phyloP scores from a whole-genome alignment of 2,329 filamentous ascomycete species.

The Penicillium italicum region DNA sequence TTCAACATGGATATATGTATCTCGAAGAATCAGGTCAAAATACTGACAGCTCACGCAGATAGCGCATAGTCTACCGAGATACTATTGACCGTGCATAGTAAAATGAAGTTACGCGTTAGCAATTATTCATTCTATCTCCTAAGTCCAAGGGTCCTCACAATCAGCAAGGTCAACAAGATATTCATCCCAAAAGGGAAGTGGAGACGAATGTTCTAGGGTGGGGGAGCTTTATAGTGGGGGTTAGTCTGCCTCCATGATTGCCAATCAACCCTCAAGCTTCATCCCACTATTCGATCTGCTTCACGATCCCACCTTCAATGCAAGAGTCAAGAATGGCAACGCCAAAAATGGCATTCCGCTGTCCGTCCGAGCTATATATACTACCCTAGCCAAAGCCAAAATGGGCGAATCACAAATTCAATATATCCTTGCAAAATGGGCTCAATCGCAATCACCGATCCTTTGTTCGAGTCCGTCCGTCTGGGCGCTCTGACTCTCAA shows the following conservation, averaged over 20 bases:
- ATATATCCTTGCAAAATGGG: slow-evolving; percentile 18
- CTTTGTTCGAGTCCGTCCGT: slow-evolving; percentile 37
- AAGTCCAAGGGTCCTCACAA: neutral
- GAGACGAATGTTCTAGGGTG: neutral
- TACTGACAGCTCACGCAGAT: no score
- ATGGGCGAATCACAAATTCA: neutral
- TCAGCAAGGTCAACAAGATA: neutral
- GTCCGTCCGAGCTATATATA: neutral
- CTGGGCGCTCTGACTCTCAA: slow-evolving; percentile 24
- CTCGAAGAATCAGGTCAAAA: no score
- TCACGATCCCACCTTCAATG: neutral
- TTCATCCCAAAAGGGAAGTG: neutral
- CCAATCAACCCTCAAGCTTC: neutral
- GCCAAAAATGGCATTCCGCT: neutral
- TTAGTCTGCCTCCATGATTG: neutral
- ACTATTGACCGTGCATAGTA: no score
- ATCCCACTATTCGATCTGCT: neutral
- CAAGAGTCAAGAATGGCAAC: neutral
- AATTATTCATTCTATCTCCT: neutral
- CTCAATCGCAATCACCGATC: slow-evolving; percentile 21
- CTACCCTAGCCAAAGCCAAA: neutral
- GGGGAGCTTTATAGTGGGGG: neutral
- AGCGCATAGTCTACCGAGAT: neutral
- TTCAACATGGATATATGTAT: no score
- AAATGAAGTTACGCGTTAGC: no score